Percentiles rank a stretch among this genome's conserved stretches.
Evolutionary conservation across 2,329 filamentous ascomycete species (phyloP).

Genomic region (Fusarium siculi): DNA sequence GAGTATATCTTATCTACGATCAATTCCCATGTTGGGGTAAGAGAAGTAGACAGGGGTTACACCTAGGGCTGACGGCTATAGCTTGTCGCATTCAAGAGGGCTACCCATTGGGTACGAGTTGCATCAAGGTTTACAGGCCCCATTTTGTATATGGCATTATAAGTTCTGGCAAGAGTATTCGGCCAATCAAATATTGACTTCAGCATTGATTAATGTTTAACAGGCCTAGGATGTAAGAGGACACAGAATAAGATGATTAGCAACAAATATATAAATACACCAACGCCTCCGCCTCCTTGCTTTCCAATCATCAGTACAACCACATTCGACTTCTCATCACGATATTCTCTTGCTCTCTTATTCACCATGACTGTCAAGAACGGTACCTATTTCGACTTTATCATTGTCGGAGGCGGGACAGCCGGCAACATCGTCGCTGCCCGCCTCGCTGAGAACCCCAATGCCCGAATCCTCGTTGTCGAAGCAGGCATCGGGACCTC

Average conservation of each 20-base stretch:
- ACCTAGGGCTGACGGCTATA: background rate
- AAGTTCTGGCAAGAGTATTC: background rate
- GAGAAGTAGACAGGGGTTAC: background rate
- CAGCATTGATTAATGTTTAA: too few relatives aligned
- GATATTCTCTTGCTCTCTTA: background rate
- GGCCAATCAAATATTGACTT: background rate
- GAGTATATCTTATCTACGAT: background rate
- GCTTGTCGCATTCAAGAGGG: background rate
- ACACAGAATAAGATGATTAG: background rate
- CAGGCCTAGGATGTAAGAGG: background rate
- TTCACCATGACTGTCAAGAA: background rate
- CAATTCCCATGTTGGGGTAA: background rate
- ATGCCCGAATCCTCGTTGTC: constrained; percentile 57
- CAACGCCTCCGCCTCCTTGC: background rate
- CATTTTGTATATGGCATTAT: too few relatives aligned
- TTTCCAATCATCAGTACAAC: background rate
- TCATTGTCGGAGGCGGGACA: constrained; percentile 41
- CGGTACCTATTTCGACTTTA: background rate
- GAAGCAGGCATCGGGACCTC: constrained; percentile 54
- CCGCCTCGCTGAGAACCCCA: constrained; percentile 50
- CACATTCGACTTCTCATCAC: background rate
- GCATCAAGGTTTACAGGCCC: background rate
- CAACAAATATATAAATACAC: background rate
- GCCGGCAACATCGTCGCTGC: constrained; percentile 50
- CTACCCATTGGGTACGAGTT: background rate